A percentile compares a stretch with the other conserved stretches of the same genome.
These are phyloP conservation scores for Amoeboradix gromovi DNA, from an alignment of 371 early-diverging fungal genomes.

Conservation along the genomic window DNA sequence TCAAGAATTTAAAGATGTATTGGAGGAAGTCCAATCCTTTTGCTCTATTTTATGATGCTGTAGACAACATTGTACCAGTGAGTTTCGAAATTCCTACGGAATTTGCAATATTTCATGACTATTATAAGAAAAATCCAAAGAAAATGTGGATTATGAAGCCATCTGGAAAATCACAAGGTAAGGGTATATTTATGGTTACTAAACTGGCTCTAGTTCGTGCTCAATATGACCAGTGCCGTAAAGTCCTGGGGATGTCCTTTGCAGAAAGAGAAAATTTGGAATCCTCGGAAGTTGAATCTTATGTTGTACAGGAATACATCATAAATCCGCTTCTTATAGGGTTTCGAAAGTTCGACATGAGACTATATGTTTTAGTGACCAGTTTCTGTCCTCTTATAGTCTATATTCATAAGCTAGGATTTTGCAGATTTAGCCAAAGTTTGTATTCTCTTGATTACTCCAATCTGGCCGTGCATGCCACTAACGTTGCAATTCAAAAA, in stretches of 20 bases:
- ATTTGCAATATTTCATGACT: constrained; percentile 25
- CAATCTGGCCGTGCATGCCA: constrained; percentile 25
- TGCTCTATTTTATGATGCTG: constrained; percentile 1
- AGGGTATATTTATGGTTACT: constrained; percentile 28
- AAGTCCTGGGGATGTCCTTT: constrained; percentile 8
- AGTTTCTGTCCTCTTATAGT: constrained; percentile 22
- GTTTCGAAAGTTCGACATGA: constrained; percentile 22
- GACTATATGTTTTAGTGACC: constrained; percentile 20
- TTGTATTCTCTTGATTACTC: constrained; percentile 24
- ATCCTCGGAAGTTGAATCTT: constrained; percentile 22
- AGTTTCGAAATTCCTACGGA: constrained; percentile 24
- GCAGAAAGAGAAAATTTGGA: constrained; percentile 11
- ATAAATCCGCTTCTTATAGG: constrained; percentile 25
- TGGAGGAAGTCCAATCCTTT: constrained; percentile 17
- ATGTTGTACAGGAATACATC: constrained; percentile 26
- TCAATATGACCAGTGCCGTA: constrained; percentile 18
- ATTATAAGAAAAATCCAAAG: constrained; percentile 19
- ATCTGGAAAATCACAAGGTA: constrained; percentile 26
- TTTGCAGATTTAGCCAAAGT: constrained; percentile 22
- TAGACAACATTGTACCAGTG: constrained; percentile 18
- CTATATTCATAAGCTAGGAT: constrained; percentile 24
- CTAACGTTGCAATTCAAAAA: constrained; percentile 29
- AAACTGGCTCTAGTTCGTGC: constrained; percentile 16
- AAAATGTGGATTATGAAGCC: constrained; percentile 31
- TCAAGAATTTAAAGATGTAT: constrained; percentile 25